These are phyloP conservation scores for Microcyclosporella mali DNA, from an alignment of 2,329 filamentous ascomycete genomes.

Conservation along the genomic window DNA sequence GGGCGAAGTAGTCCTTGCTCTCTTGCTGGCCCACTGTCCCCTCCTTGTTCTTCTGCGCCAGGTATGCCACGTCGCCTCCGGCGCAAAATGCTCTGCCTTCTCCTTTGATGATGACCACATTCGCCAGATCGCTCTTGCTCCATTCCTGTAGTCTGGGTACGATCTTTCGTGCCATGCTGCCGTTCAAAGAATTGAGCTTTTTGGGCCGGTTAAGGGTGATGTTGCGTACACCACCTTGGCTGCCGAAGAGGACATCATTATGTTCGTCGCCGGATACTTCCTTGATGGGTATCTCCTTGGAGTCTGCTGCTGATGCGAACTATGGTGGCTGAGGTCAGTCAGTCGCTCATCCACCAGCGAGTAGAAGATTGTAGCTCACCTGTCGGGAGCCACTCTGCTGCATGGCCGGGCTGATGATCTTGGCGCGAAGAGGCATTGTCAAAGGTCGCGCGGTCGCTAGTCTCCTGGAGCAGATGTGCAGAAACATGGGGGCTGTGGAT, in stretches of 20 bases:
- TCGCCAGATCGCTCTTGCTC: constrained; percentile 90
- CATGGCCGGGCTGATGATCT: constrained; percentile 18
- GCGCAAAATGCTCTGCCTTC: constrained; percentile 84
- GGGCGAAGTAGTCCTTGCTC: constrained; percentile 79
- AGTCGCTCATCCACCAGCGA: constrained; percentile 16
- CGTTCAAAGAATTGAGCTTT: constrained; percentile 88
- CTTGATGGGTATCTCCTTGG: constrained; percentile 30
- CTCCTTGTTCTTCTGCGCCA: constrained; percentile 67
- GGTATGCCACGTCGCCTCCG: constrained; percentile 78
- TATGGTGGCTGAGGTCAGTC: constrained; percentile 29
- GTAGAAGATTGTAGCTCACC: constrained; percentile 9
- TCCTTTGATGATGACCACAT: constrained; percentile 87
- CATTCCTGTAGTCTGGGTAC: constrained; percentile 83
- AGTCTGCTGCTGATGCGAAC: constrained; percentile 23
- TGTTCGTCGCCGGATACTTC: constrained; percentile 64
- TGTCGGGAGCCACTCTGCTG: constrained; percentile 16
- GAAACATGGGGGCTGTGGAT: constrained; percentile 37
- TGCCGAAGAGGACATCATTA: constrained; percentile 90
- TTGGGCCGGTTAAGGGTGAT: constrained; percentile 89
- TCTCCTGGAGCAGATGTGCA: constrained; percentile 37
- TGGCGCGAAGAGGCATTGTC: constrained; percentile 75
- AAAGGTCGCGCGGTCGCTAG: constrained; percentile 35
- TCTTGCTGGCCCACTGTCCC: constrained; percentile 63
- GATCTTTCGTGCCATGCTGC: constrained; percentile 93
- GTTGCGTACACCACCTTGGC: constrained; percentile 79